Conservation (phyloP, 441 rosid species). For the Arabidopsis lyrata region DNA sequence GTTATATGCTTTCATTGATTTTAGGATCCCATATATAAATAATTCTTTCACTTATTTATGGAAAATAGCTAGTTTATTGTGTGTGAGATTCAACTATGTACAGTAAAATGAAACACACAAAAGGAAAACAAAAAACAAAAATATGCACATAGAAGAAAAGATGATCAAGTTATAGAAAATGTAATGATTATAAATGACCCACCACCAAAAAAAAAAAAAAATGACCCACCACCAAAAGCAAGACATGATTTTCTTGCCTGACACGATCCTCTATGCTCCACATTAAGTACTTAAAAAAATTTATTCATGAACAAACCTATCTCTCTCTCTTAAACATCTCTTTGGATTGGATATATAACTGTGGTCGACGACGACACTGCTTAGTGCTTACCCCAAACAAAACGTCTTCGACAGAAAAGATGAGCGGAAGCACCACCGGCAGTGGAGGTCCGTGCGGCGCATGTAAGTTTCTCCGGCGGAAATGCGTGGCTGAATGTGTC, state of each 20-base stretch:
- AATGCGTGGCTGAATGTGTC: constrained; percentile 74
- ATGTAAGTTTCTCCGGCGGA: constrained; percentile 76
- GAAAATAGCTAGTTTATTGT: background rate
- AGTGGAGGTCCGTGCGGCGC: constrained; percentile 81
- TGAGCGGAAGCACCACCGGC: constrained; percentile 40
- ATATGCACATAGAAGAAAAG: constrained; percentile 7
- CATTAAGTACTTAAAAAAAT: constrained; percentile 19
- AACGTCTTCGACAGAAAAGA: constrained; percentile 32
- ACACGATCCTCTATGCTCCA: constrained; percentile 44
- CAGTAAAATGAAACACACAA: background rate
- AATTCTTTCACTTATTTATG: background rate
- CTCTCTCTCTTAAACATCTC: background rate
- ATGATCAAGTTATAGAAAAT: background rate
- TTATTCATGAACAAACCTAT: background rate
- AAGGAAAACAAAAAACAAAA: background rate
- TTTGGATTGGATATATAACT: background rate
- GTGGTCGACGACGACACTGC: constrained; percentile 26
- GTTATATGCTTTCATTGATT: background rate
- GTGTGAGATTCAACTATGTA: background rate
- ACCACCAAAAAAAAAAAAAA: constrained; percentile 47
- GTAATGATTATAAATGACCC: constrained; percentile 44
- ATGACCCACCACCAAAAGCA: constrained; percentile 47
- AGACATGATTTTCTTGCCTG: constrained; percentile 42
- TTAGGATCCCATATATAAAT: background rate
- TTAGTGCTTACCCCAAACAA: constrained; percentile 16